A percentile compares a stretch with the other conserved stretches of the same genome.
Conservation (phyloP, 768 basidiomycete genomes). For the Lactifluus volemus region DNA sequence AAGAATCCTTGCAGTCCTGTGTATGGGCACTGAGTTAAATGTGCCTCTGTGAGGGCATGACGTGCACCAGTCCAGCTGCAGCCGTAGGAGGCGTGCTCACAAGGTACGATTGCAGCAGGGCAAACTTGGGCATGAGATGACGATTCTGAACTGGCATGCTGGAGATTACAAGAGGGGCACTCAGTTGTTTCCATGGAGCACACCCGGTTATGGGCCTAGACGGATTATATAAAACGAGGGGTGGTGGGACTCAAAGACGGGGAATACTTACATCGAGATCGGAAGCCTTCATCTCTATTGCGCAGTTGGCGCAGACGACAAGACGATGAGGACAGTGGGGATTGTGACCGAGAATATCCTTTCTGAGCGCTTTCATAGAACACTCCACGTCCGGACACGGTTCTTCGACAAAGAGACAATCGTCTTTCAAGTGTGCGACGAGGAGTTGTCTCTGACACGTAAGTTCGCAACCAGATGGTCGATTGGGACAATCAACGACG, state of each 20-base stretch:
- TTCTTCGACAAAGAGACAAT: conserved; percentile 50
- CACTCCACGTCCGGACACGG: conserved; percentile 44
- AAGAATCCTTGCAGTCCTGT: conserved; percentile 57
- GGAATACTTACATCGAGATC: conserved; percentile 27
- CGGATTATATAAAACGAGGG: not conserved
- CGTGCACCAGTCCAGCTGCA: conserved; percentile 48
- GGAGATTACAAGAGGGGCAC: conserved; percentile 35
- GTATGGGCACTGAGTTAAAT: conserved; percentile 43
- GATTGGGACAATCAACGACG: conserved; percentile 60
- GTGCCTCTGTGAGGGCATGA: conserved; percentile 27
- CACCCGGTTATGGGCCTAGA: conserved; percentile 27
- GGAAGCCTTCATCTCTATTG: conserved; percentile 32
- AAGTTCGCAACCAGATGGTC: conserved; percentile 47
- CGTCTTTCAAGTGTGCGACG: conserved; percentile 50
- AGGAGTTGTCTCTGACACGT: conserved; percentile 61
- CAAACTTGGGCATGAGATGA: conserved; percentile 33
- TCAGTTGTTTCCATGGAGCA: conserved; percentile 31
- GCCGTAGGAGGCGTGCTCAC: conserved; percentile 41
- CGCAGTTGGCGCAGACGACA: conserved; percentile 24
- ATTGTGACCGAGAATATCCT: conserved; percentile 28
- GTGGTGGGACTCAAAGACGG: conserved; percentile 1
- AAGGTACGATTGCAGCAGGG: conserved; percentile 31
- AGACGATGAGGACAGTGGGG: conserved; percentile 31
- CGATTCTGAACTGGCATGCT: conserved; percentile 29
- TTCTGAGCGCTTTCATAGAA: conserved; percentile 34